A percentile compares a stretch with the other conserved stretches of the same genome.
Conservation (phyloP, 805 yeast species). For the Barnettozyma wickerhamii region DNA sequence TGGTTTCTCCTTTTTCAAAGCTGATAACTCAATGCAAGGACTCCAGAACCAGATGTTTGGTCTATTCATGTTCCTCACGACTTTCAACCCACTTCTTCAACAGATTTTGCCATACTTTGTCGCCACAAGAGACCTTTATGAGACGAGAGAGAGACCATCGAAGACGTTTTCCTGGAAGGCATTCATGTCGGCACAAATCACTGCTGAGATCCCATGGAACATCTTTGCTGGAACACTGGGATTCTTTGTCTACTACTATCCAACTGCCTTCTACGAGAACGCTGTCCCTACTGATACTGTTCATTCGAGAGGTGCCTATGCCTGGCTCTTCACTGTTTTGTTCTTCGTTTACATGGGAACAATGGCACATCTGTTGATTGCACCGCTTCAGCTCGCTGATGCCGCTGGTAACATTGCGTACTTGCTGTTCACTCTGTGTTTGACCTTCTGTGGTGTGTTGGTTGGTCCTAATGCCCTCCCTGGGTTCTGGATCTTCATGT, state of each 20-base stretch:
- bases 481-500: slow-evolving; percentile 77
- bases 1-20: slow-evolving; percentile 73
- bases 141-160: slow-evolving; percentile 70
- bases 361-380: slow-evolving; percentile 51
- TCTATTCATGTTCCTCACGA: slow-evolving; percentile 60
- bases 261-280: slow-evolving; percentile 53
- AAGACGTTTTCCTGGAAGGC: slow-evolving; percentile 66
- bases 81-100: slow-evolving; percentile 52
- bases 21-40: slow-evolving; percentile 59
- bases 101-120: slow-evolving; percentile 63
- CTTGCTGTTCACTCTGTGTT: slow-evolving; percentile 51
- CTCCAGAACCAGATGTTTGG: slow-evolving; percentile 82
- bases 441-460: slow-evolving; percentile 76
- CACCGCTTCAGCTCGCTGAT: slow-evolving; percentile 53
- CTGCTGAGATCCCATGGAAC: slow-evolving; percentile 67
- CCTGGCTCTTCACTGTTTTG: slow-evolving; percentile 41
- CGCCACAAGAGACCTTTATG: slow-evolving; percentile 59
- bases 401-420: slow-evolving; percentile 60
- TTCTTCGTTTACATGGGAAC: slow-evolving; percentile 46
- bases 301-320: slow-evolving; percentile 48
- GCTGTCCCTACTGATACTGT: slow-evolving; percentile 46
- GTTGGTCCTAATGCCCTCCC: slow-evolving; percentile 50
- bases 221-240: slow-evolving; percentile 55
- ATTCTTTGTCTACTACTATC: slow-evolving; percentile 65
- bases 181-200: slow-evolving; percentile 55